Evolutionary conservation across 495 filamentous ascomycete genomes (phyloP).

Genomic region (Neurospora sp.): DNA sequence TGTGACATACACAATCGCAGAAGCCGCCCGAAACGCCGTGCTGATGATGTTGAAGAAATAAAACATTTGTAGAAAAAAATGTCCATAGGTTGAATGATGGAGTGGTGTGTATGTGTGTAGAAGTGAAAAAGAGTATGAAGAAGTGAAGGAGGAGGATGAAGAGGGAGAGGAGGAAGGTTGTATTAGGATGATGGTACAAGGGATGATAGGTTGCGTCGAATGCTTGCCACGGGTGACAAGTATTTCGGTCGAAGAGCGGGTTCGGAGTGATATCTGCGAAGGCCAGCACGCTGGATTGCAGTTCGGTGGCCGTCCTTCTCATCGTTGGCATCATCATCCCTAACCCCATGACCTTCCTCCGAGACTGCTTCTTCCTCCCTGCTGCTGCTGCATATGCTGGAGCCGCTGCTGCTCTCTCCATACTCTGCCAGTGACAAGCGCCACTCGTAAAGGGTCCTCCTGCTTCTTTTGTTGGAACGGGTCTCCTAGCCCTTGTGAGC

Average conservation of each 20-base stretch:
- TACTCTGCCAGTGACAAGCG: background rate
- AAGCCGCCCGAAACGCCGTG: background rate
- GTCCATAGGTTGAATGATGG: background rate
- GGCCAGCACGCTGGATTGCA: background rate
- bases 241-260: background rate
- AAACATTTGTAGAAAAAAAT: background rate
- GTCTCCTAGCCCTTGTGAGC: slow-evolving; percentile 1
- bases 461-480: background rate
- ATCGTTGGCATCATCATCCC: background rate
- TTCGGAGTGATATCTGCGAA: background rate
- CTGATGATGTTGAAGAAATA: background rate
- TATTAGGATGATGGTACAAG: background rate
- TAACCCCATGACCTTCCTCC: background rate
- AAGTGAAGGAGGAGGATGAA: background rate
- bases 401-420: background rate
- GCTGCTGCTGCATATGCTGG: background rate
- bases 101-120: background rate
- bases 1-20: background rate
- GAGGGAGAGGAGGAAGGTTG: background rate
- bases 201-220: background rate
- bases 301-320: background rate
- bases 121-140: background rate
- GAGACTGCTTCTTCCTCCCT: background rate
- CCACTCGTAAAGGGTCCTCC: background rate
- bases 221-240: background rate